Conservation (phyloP, 2,329 filamentous ascomycete genomes). For the Didymella sp. region DNA sequence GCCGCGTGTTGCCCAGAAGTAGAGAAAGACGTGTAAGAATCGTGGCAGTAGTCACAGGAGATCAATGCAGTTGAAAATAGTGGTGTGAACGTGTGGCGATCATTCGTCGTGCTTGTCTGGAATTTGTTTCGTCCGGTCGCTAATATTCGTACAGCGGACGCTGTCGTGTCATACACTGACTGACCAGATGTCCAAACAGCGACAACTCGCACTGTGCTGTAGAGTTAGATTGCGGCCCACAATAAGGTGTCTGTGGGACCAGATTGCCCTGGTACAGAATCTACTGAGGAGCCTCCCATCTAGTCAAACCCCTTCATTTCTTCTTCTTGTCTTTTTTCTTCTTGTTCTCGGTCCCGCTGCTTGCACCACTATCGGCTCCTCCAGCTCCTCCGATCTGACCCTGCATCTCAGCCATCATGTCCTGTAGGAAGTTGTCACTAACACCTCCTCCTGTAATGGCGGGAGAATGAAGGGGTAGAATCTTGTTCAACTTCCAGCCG, state of each 20-base stretch:
- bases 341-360: constrained; percentile 35
- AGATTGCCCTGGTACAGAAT: not conserved
- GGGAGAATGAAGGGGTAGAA: constrained; percentile 85
- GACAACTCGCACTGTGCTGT: not conserved
- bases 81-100: not conserved
- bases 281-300: not conserved
- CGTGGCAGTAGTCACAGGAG: not conserved
- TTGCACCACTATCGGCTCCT: constrained; percentile 26
- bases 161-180: not conserved
- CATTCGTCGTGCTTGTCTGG: constrained; percentile 2
- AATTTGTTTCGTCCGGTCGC: not conserved
- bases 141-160: not conserved
- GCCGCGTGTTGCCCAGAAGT: not conserved
- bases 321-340: constrained; percentile 52
- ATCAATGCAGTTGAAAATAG: not conserved
- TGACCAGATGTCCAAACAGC: not conserved
- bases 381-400: constrained; percentile 44
- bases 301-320: constrained; percentile 32
- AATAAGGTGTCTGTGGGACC: not conserved
- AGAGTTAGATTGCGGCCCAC: not conserved
- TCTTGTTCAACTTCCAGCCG: constrained; percentile 87
- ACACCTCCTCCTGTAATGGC: constrained; percentile 93
- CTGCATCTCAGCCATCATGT: constrained; percentile 95
- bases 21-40: not conserved
- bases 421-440: constrained; percentile 91